Conservation (phyloP, 148 eudicot genomes). For the Polygonum aviculare region DNA sequence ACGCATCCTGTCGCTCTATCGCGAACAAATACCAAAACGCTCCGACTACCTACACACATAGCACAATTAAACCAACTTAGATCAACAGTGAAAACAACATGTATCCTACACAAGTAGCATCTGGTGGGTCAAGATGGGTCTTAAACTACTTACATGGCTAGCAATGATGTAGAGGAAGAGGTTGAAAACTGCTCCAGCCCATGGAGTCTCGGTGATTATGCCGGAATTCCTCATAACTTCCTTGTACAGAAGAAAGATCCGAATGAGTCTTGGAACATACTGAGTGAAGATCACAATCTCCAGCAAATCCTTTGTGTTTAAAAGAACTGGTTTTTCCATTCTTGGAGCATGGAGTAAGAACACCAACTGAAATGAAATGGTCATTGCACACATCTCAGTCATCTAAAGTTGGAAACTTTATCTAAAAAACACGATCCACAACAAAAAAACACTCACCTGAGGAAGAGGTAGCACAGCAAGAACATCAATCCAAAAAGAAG, state of each 20-base stretch:
- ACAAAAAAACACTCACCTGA: constrained; percentile 19
- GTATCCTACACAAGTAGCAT: too few relatives aligned
- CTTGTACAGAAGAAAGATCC: constrained; percentile 55
- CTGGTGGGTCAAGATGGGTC: background rate
- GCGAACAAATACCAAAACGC: constrained; percentile 79
- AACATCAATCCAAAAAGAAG: constrained; percentile 46
- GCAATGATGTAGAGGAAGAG: constrained; percentile 81
- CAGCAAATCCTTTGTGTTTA: constrained; percentile 46
- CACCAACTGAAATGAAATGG: constrained; percentile 31
- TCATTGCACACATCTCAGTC: background rate
- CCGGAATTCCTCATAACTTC: constrained; percentile 77
- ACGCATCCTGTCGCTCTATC: constrained; percentile 43
- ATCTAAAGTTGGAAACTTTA: background rate
- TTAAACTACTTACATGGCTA: constrained; percentile 61
- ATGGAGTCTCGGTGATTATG: constrained; percentile 63
- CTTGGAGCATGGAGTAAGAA: constrained; percentile 34
- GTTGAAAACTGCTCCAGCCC: constrained; percentile 93
- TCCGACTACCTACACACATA: constrained; percentile 46
- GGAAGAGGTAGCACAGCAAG: constrained; percentile 64
- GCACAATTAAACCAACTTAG: too few relatives aligned
- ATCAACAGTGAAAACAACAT: too few relatives aligned
- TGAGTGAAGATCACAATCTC: constrained; percentile 51
- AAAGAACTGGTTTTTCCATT: constrained; percentile 17
- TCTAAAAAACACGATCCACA: background rate
- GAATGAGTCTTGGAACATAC: constrained; percentile 53